These are phyloP conservation scores for Xylaria telfairii DNA, from an alignment of 495 filamentous ascomycete genomes.

Conservation along the genomic window DNA sequence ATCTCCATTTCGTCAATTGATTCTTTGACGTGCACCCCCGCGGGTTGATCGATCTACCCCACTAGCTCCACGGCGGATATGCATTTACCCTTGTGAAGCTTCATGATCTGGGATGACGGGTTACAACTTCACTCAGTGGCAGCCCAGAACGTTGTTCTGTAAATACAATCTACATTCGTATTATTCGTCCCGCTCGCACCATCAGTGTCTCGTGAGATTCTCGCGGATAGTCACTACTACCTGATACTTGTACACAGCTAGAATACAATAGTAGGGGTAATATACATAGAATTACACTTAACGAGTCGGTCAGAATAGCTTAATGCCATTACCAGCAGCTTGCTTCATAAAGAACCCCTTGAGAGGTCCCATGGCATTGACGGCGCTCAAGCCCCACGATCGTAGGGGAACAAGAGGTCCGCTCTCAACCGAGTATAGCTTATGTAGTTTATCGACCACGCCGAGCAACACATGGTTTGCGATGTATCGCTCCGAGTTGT, in stretches of 20 bases:
- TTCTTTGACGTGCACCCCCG: neutral
- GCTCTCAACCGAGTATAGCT: conserved; percentile 79
- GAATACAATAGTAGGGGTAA: neutral
- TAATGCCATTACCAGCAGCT: conserved; percentile 70
- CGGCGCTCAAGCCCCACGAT: conserved; percentile 74
- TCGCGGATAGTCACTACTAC: neutral
- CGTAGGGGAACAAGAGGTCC: conserved; percentile 79
- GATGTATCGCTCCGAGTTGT: conserved; percentile 77
- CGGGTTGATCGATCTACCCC: conserved; percentile 25
- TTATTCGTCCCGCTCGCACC: neutral
- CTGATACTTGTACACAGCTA: neutral
- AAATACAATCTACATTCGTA: neutral
- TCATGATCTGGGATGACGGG: no score
- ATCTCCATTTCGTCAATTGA: conserved; percentile 7
- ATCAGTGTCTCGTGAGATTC: neutral
- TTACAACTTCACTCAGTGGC: no score
- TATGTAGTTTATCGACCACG: conserved; percentile 91
- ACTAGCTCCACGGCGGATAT: conserved; percentile 1
- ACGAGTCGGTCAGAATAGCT: conserved; percentile 44
- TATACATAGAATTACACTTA: neutral
- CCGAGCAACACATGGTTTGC: conserved; percentile 86
- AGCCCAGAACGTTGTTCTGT: no score
- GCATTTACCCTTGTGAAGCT: neutral
- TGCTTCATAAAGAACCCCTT: conserved; percentile 90
- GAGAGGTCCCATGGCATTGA: conserved; percentile 76